These are phyloP conservation scores for Nicotiana obtusifolia DNA, from an alignment of 257 asterid species.

Conservation along the genomic window DNA sequence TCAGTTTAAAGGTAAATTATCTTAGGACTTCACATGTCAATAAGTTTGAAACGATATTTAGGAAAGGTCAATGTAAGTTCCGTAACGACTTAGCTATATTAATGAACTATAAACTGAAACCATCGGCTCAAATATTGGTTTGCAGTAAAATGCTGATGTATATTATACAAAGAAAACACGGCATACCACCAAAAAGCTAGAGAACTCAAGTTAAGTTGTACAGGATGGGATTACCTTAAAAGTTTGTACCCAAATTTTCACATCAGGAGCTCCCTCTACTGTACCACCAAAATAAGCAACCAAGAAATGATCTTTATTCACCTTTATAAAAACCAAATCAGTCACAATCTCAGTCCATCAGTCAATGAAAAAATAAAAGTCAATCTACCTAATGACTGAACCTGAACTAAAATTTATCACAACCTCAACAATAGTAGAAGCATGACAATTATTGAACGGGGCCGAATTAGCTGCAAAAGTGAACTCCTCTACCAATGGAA, in stretches of 20 bases:
- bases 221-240: conserved; percentile 47
- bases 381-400: not conserved
- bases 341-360: not conserved
- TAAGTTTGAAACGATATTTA: not conserved
- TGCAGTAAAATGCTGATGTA: not conserved
- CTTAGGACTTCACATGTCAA: not conserved
- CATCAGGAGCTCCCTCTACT: conserved; percentile 85
- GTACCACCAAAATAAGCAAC: conserved; percentile 94
- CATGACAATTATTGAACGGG: conserved; percentile 87
- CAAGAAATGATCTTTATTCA: conserved; percentile 61
- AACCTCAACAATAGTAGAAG: conserved; percentile 96
- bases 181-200: not conserved
- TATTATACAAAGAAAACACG: not conserved
- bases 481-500: conserved; percentile 56
- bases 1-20: not conserved
- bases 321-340: conserved; percentile 31
- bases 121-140: not conserved
- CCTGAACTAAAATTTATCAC: not conserved
- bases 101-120: not conserved
- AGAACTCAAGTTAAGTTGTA: not conserved
- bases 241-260: conserved; percentile 80
- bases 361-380: not conserved
- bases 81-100: not conserved
- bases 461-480: conserved; percentile 65
- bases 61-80: not conserved